Evolutionary conservation across 1,284 basidiomycete genomes (phyloP), one percentile per base, ranked within the genome.

Genomic region (Polyporus tsugae): DNA sequence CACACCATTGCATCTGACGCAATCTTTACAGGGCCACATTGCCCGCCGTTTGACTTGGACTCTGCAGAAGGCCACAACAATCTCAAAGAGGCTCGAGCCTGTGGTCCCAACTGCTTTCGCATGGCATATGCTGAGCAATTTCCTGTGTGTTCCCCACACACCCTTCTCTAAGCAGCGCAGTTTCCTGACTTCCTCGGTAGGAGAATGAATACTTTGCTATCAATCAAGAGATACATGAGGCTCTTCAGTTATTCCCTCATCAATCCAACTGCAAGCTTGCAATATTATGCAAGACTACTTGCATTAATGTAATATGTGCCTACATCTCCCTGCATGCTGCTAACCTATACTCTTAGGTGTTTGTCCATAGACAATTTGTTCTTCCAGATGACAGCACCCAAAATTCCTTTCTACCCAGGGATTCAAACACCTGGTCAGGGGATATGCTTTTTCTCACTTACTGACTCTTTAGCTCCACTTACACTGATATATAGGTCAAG

Each of bases 231-330:
- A 61, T 65, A 2, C 53, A 59, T 11, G 71, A 71, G 25, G 25
- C 69, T 5, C 38, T 79, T 19, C 76, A 77, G 57, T 70, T 84
- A 19, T 78, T 78, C 19, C 81, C 82, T 19, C 76, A 82, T 71
- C 5, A 67, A 65, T 6, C 77, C 78, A 35, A 36, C 19, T 86
- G 84, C 72, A 74, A 79, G 57, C 72, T 86, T 29, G 81, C 84
- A 22, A 68, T 71, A n/a, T 60, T 86, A 13, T 81, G 78, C 68
- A 76, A 76, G 19, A 78, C 79, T 29, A 79, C 82, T 19, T 86
- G 84, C 70, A 69, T 73, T 63, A 79, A 84, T 74, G 85, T 84
- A 60, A 62, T 2, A 19, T 9, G 1, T 2, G 9, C 38, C 22
- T 62, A 73, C 19, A 52, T 44, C 42, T 29, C n/a, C n/a, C 22